Base-by-base conservation (phyloP, 208 protist species). In the Leishmania mexicana region DNA sequence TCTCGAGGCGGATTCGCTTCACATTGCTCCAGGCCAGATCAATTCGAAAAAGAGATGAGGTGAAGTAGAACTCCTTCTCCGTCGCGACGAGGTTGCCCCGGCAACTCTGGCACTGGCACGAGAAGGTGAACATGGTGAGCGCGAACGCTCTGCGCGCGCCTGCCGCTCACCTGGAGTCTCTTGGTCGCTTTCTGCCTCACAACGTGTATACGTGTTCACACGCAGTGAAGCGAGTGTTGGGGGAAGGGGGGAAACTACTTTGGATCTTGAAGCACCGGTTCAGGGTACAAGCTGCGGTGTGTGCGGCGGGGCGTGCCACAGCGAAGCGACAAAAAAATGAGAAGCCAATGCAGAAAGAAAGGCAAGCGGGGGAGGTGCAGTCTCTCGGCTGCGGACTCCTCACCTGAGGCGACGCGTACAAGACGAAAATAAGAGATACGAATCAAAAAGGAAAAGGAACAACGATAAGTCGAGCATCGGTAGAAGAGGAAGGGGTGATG, bases 101-200 rank as follows among this genome's bases (percentile, higher is more conserved):
- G 83, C 92, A 93, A 71, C 91, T 91, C 45, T 93, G 87, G 80
- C 90, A 95, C 17, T 90, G 86, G 78, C 94, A 97, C 6, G 86
- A 88, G 62, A 94, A 88, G 42, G 87, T 90, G 2, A 72, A 85
- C 88, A 91, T 92, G 58, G 15, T 57, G 31, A 45, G 38, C 5
- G 45, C 10, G 38, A 49, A 19, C 75, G 75, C 40, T 38, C 19
- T 47, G 62, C 47, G 51, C 6, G 21, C 28, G 28, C 58, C 24
- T 31, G 58, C 28, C 47, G 53, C 31, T 21, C 47, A 40, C 10
- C 38, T 10, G n/a, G 3, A 38, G 28, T 47, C 31, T 42, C 51
- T 13, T 40, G 38, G 28, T 17, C 13, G 42, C 11, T 75, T 24
- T 60, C 35, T 10, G 19, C 10, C 10, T 10, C 31, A 47, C 72